Evolutionary conservation across 805 yeast genomes (phyloP).

Genomic region (Millerozyma acaciae): DNA sequence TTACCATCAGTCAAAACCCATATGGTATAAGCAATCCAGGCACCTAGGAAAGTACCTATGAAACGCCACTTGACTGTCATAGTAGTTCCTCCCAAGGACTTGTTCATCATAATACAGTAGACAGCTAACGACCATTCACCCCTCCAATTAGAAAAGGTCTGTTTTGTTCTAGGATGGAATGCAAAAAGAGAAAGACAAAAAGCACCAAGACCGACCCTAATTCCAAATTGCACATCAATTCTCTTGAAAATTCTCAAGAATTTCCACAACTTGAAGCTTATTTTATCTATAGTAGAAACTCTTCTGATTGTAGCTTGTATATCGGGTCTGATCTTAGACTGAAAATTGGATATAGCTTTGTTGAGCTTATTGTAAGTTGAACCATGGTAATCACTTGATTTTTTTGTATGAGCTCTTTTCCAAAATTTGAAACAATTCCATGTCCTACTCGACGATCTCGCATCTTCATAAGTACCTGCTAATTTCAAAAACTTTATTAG

Average conservation of each 20-base stretch:
- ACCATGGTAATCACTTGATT: neutral
- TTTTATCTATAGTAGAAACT: constrained; percentile 2
- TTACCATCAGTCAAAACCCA: constrained; percentile 61
- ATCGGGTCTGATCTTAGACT: constrained; percentile 19
- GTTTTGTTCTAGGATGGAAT: constrained; percentile 52
- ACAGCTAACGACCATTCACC: constrained; percentile 86
- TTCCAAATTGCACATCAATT: constrained; percentile 72
- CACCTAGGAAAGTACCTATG: constrained; percentile 73
- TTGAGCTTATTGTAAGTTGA: constrained; percentile 20
- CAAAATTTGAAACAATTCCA: constrained; percentile 58
- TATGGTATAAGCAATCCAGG: constrained; percentile 52
- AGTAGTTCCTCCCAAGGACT: constrained; percentile 79
- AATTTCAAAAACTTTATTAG: constrained; percentile 44
- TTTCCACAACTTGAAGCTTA: constrained; percentile 42
- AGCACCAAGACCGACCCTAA: constrained; percentile 77
- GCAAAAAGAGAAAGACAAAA: constrained; percentile 64
- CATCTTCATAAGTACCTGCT: constrained; percentile 38
- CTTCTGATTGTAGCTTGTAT: neutral
- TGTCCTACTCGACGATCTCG: constrained; percentile 20
- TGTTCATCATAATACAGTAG: constrained; percentile 78
- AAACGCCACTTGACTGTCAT: constrained; percentile 73
- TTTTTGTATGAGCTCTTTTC: constrained; percentile 18
- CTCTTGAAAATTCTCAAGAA: constrained; percentile 49
- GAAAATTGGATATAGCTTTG: constrained; percentile 30
- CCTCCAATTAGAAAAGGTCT: constrained; percentile 59